Conservation (phyloP, 1,284 basidiomycete genomes). For the Cryptococcus maquisensis region DNA sequence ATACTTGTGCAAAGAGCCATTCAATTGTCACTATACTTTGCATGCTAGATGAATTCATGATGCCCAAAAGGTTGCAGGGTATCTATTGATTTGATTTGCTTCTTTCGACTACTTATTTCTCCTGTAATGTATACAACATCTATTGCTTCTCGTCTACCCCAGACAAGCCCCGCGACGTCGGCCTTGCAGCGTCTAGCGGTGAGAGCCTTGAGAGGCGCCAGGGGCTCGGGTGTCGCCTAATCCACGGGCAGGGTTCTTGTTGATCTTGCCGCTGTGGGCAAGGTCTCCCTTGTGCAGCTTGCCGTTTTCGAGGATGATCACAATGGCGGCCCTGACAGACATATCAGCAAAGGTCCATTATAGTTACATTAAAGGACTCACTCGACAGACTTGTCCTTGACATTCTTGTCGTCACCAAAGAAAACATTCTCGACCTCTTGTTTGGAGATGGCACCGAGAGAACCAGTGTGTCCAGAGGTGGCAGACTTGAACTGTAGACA, state of each 20-base stretch:
- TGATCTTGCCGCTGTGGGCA: conserved; percentile 24
- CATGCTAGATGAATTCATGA: neutral
- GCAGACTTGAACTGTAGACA: conserved; percentile 33
- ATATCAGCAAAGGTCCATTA: neutral
- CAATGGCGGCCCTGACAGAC: conserved; percentile 37
- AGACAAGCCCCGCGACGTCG: neutral
- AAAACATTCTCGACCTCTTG: conserved; percentile 44
- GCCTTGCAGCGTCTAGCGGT: conserved; percentile 26
- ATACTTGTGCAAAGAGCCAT: neutral
- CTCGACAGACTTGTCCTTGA: conserved; percentile 46
- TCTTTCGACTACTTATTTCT: neutral
- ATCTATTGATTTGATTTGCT: neutral
- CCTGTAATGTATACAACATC: neutral
- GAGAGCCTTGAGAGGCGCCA: conserved; percentile 19
- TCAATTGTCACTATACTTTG: neutral
- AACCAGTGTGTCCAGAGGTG: conserved; percentile 41
- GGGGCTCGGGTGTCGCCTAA: conserved; percentile 24
- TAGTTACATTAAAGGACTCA: conserved; percentile 27
- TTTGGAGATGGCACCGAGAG: conserved; percentile 37
- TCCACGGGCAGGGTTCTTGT: conserved; percentile 41
- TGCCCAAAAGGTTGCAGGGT: neutral
- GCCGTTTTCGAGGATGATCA: conserved; percentile 42
- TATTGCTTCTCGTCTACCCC: neutral
- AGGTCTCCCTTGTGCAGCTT: conserved; percentile 28
- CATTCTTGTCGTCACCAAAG: conserved; percentile 43